These are phyloP conservation scores for Candida caryicola DNA, from an alignment of 805 yeast species.

Conservation along the genomic window DNA sequence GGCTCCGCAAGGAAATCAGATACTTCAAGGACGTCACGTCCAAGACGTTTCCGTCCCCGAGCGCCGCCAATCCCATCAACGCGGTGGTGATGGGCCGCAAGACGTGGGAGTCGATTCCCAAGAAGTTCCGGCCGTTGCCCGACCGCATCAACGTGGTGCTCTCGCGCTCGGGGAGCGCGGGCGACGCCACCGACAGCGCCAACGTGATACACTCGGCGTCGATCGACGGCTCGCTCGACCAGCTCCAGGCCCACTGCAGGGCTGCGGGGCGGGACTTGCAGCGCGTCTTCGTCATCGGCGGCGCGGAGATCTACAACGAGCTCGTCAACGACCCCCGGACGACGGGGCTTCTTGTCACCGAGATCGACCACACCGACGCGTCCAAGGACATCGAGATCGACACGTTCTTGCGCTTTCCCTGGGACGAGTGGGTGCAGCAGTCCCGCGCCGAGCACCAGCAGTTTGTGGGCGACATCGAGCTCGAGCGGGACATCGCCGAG, in stretches of 20 bases:
- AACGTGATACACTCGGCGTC: constrained; percentile 27
- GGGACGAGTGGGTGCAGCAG: constrained; percentile 35
- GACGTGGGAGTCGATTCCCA: constrained; percentile 94
- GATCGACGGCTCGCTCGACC: constrained; percentile 25
- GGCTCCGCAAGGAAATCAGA: constrained; percentile 76
- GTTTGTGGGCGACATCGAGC: constrained; percentile 35
- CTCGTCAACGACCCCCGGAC: constrained; percentile 45
- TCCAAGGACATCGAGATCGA: constrained; percentile 55
- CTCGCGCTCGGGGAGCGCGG: constrained; percentile 42
- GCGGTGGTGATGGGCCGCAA: constrained; percentile 95
- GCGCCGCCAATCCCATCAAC: constrained; percentile 37
- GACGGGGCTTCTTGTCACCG: constrained; percentile 65
- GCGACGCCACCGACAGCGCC: constrained; percentile 17
- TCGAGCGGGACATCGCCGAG: constrained; percentile 32
- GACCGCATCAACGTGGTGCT: constrained; percentile 73
- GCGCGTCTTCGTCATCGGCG: constrained; percentile 83
- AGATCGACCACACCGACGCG: constrained; percentile 41
- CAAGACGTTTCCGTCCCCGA: constrained; percentile 23
- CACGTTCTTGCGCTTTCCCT: constrained; percentile 53
- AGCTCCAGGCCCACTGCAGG: constrained; percentile 24
- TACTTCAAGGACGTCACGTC: constrained; percentile 78
- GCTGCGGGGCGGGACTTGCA: constrained; percentile 46
- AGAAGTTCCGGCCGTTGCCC: constrained; percentile 77
- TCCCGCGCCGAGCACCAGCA: constrained; percentile 32
- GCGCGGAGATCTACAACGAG: constrained; percentile 78